Evolutionary conservation across 1,284 basidiomycete genomes (phyloP).

Genomic region (Gomphus bonarii): DNA sequence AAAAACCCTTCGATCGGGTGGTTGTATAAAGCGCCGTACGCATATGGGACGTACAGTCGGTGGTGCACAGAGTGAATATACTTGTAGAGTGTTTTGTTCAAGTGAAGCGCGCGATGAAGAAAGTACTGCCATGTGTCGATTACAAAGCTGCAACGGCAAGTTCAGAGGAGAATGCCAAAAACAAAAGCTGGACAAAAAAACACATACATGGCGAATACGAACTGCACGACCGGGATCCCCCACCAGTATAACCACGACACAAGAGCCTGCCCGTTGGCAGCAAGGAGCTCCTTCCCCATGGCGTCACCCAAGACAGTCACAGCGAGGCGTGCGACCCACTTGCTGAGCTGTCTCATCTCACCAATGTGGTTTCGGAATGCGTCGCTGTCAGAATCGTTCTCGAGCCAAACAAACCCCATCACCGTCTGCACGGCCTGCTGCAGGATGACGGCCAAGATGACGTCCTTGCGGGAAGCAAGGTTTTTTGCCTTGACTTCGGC

Average conservation of each 20-base stretch:
- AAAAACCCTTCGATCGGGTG: conserved; percentile 93
- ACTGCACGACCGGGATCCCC: conserved; percentile 72
- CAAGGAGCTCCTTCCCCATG: conserved; percentile 26
- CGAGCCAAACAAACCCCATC: conserved; percentile 64
- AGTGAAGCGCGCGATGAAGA: conserved; percentile 87
- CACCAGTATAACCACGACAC: conserved; percentile 89
- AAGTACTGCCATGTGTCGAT: conserved; percentile 99
- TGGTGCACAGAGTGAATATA: conserved; percentile 94
- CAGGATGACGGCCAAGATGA: conserved; percentile 70
- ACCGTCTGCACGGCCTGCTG: conserved; percentile 83
- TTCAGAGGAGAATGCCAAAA: conserved; percentile 8
- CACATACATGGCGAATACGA: conserved; percentile 81
- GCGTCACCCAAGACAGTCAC: conserved; percentile 32
- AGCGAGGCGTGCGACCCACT: conserved; percentile 30
- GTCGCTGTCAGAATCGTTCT: conserved; percentile 33
- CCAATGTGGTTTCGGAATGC: conserved; percentile 40
- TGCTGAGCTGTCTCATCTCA: conserved; percentile 31
- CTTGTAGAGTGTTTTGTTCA: conserved; percentile 85
- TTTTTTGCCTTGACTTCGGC: conserved; percentile 74
- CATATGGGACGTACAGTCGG: conserved; percentile 93
- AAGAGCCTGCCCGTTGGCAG: conserved; percentile 37
- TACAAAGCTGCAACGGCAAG: conserved; percentile 57
- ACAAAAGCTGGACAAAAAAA: not conserved
- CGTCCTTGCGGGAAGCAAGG: conserved; percentile 59
- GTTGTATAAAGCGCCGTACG: conserved; percentile 96